These are phyloP conservation scores for Hirschioporus abietinus DNA, from an alignment of 768 basidiomycete genomes.

Conservation along the genomic window DNA sequence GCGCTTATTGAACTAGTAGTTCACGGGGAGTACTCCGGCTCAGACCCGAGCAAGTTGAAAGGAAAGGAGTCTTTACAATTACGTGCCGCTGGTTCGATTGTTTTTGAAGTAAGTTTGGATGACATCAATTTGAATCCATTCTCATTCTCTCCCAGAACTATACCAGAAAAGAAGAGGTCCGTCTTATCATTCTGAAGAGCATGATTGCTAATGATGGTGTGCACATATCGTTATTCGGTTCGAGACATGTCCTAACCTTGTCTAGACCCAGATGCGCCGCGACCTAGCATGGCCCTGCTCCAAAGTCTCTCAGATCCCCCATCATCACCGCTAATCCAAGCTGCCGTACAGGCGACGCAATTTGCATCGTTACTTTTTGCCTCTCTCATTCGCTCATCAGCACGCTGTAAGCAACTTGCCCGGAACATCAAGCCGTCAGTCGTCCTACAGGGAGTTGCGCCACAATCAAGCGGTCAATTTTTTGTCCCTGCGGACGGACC, in stretches of 20 bases:
- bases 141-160: constrained; percentile 49
- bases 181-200: constrained; percentile 60
- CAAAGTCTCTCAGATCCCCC: constrained; percentile 63
- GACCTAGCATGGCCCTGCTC: constrained; percentile 60
- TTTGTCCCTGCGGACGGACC: constrained; percentile 71
- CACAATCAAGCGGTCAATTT: constrained; percentile 38
- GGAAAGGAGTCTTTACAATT: constrained; percentile 68
- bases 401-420: constrained; percentile 58
- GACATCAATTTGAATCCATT: background rate
- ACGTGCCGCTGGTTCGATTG: constrained; percentile 66
- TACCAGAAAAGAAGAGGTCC: constrained; percentile 66
- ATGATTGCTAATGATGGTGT: constrained; percentile 62
- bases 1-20: constrained; percentile 76
- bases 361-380: constrained; percentile 76
- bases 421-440: constrained; percentile 51
- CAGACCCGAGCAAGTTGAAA: constrained; percentile 28
- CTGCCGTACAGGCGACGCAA: constrained; percentile 58
- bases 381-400: constrained; percentile 66
- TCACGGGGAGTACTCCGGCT: constrained; percentile 84
- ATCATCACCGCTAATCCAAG: constrained; percentile 51
- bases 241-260: constrained; percentile 14
- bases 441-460: constrained; percentile 17
- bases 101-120: constrained; percentile 72
- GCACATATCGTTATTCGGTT: constrained; percentile 19
- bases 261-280: constrained; percentile 28